phyloP scores from a whole-genome alignment of 352 stramenopile species.

The Pythium vanterpoolii region DNA sequence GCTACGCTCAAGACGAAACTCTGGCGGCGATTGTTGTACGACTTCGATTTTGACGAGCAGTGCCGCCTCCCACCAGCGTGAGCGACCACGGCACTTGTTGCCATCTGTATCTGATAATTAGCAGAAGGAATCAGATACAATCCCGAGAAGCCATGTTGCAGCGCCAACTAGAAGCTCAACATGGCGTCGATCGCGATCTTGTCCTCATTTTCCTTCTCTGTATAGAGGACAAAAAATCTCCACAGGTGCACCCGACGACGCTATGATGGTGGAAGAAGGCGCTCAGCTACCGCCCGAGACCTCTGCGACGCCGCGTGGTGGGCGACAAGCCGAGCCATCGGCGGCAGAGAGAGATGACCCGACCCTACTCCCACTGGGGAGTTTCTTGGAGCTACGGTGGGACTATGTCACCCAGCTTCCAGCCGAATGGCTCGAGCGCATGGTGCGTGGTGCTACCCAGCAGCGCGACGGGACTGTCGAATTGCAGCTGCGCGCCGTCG shows the following conservation, averaged over 20 bases:
- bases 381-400: conserved; percentile 10
- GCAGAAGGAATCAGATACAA: conserved; percentile 12
- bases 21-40: conserved; percentile 28
- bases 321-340: not conserved
- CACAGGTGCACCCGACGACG: not conserved
- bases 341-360: not conserved
- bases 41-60: conserved; percentile 49
- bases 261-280: not conserved
- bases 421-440: not conserved
- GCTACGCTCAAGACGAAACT: conserved; percentile 35
- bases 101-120: conserved; percentile 6
- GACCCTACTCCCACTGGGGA: conserved; percentile 1
- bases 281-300: not conserved
- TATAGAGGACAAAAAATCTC: not conserved
- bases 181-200: not conserved
- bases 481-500: not conserved
- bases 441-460: not conserved
- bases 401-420: not conserved
- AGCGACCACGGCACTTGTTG: not conserved
- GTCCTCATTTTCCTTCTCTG: not conserved
- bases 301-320: conserved; percentile 1
- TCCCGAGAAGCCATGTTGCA: not conserved
- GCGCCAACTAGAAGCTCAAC: not conserved
- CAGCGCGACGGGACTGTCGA: conserved; percentile 2
- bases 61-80: conserved; percentile 11